Evolutionary conservation across 371 early-diverging fungal species (phyloP).

Genomic region (Rhizopus microsporus): DNA sequence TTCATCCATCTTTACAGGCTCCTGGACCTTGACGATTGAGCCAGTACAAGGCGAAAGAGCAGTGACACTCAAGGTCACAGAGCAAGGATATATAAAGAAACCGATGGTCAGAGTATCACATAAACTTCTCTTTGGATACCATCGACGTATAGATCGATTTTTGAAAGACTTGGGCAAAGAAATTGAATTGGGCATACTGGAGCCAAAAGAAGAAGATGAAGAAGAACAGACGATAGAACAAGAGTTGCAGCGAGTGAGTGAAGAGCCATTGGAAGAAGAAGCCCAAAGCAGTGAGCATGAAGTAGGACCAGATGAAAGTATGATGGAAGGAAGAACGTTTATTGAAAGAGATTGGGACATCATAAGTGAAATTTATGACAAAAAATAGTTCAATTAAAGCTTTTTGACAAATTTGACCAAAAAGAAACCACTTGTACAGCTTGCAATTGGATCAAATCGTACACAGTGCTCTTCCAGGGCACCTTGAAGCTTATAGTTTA

Average conservation of each 20-base stretch:
- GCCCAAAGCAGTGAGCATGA: constrained; percentile 11
- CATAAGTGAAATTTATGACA: constrained; percentile 24
- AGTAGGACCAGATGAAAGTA: constrained; percentile 23
- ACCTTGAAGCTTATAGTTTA: constrained; percentile 44
- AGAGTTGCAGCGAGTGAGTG: not conserved
- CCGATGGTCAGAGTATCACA: constrained; percentile 29
- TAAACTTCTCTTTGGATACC: constrained; percentile 38
- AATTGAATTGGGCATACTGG: constrained; percentile 20
- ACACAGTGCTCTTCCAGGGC: constrained; percentile 37
- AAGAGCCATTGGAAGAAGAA: constrained; percentile 4
- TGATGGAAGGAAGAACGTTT: constrained; percentile 7
- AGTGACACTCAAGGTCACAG: not conserved
- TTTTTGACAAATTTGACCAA: constrained; percentile 67
- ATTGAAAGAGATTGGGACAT: constrained; percentile 30
- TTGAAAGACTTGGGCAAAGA: constrained; percentile 36
- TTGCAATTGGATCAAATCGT: constrained; percentile 67
- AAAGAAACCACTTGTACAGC: constrained; percentile 76
- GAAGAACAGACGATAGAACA: constrained; percentile 4
- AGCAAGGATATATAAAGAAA: not conserved
- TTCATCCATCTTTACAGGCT: constrained; percentile 18
- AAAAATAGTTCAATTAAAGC: constrained; percentile 4
- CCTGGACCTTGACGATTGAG: constrained; percentile 27
- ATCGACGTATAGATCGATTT: constrained; percentile 41
- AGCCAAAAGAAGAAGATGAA: constrained; percentile 11
- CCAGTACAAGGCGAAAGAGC: constrained; percentile 4